Evolutionary conservation across 1,284 basidiomycete genomes (phyloP), one percentile per base, ranked within the genome.

Genomic region (Ustilago sp.): DNA sequence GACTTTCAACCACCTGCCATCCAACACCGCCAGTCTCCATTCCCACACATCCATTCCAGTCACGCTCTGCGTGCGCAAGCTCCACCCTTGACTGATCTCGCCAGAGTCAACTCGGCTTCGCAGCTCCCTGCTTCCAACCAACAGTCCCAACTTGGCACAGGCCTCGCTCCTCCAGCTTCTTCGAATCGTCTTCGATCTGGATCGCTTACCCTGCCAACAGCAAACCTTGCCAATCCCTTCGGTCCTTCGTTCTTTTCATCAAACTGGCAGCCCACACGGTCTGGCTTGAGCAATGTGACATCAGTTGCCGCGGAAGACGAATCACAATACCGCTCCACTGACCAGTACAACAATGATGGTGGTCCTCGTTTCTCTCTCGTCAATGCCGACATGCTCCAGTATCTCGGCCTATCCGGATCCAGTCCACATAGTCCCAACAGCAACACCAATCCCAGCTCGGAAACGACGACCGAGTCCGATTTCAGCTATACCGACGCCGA

Each of bases 181-280:
- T 67, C 63, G 13, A 59, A 66, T 41, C 57, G 79, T 2, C 51
- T 79, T 17, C 65, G 80, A 8, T 80, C 80, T 12, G 76, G 79
- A 41, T 80, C 77, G 1, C 67, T 80, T 38, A 77, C 74, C 5
- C 35, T 74, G 1, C 71, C 77, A 19, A 48, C 68, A 39, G 55
- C 72, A 28, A 77, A 80, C 38, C 54, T 81, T 3, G 51, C 64
- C 15, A 80, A 76, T 47, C 59, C 79, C 0, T 81, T 81, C 32
- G 79, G 79, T 0, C 79, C 79, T 8, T 74, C 70, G n/a, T 74
- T 81, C 59, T 81, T 81, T 36, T 80, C 79, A n/a, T 67, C 66
- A n/a, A 61, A 70, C 12, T 72, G 71, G 68, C 78, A 80, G 32
- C 74, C 74, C 8, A 70, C 75, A 3, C 70, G 71, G 11, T 77